Conservation (phyloP, 352 stramenopile species). For the Phytophthora crassamura region DNA sequence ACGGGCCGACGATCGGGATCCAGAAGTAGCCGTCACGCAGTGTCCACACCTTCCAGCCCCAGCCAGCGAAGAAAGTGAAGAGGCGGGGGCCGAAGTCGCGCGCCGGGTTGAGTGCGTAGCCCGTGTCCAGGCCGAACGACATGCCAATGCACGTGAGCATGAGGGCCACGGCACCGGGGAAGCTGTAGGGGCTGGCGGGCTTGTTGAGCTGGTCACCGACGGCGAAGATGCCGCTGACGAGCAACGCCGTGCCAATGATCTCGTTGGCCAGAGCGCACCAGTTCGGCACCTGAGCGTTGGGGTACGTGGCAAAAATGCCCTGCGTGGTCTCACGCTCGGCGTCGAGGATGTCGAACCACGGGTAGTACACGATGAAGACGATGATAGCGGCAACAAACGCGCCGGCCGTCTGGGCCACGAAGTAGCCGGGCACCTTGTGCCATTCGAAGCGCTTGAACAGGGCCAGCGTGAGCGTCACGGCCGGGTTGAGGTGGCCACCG, state of each 20-base stretch:
- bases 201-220: constrained; percentile 56
- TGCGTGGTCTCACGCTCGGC: constrained; percentile 43
- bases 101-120: constrained; percentile 52
- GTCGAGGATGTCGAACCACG: constrained; percentile 57
- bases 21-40: constrained; percentile 28
- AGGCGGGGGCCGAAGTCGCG: constrained; percentile 57
- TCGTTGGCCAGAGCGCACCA: constrained; percentile 51
- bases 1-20: constrained; percentile 40
- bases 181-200: constrained; percentile 45
- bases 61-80: constrained; percentile 56
- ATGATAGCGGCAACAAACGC: constrained; percentile 51
- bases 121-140: constrained; percentile 46
- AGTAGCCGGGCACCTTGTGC: constrained; percentile 60
- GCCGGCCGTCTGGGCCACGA: constrained; percentile 52
- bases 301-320: constrained; percentile 62
- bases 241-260: constrained; percentile 48
- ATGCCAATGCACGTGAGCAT: constrained; percentile 49
- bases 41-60: constrained; percentile 52
- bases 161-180: constrained; percentile 41
- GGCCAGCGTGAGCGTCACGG: constrained; percentile 61
- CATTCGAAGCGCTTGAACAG: constrained; percentile 63
- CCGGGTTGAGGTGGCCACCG: constrained; percentile 70
- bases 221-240: constrained; percentile 52
- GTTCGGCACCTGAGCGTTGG: constrained; percentile 46
- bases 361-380: constrained; percentile 72